Evolutionary conservation across 2,329 filamentous ascomycete species (phyloP).

Genomic region (Penicillium italicum): DNA sequence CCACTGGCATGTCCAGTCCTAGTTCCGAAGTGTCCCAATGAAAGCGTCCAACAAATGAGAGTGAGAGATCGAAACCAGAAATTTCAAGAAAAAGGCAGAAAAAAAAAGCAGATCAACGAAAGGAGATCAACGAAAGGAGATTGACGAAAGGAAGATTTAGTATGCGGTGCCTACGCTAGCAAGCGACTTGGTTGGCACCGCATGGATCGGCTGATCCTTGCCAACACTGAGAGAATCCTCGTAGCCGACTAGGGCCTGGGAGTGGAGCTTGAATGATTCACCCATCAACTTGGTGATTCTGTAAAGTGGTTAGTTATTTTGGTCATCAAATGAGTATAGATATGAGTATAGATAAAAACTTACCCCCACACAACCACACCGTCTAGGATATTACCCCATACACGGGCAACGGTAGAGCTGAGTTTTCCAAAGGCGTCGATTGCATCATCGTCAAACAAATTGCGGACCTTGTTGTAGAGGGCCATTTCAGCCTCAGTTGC

Average conservation of each 20-base stretch:
- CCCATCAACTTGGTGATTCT: constrained; percentile 77
- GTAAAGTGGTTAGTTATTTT: constrained; percentile 13
- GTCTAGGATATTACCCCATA: constrained; percentile 98
- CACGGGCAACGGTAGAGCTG: constrained; percentile 88
- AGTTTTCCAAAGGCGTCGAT: constrained; percentile 80
- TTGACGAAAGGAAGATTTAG: constrained; percentile 26
- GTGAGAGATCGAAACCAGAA: constrained; percentile 29
- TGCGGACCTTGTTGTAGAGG: constrained; percentile 67
- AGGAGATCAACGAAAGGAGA: constrained; percentile 19
- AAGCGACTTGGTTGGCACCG: constrained; percentile 44
- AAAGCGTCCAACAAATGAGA: constrained; percentile 36
- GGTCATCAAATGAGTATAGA: too few relatives aligned
- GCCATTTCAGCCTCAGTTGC: constrained; percentile 43
- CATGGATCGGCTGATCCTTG: constrained; percentile 42
- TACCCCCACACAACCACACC: constrained; percentile 99
- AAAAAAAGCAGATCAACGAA: constrained; percentile 21
- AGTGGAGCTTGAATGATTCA: constrained; percentile 94
- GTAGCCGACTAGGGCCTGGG: constrained; percentile 89
- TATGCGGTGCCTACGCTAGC: constrained; percentile 44
- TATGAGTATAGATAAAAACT: constrained; percentile 54
- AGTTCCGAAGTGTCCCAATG: constrained; percentile 41
- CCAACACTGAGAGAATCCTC: constrained; percentile 60
- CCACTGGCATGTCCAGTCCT: constrained; percentile 36
- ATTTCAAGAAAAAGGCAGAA: constrained; percentile 27
- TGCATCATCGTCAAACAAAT: constrained; percentile 80